A percentile compares a stretch with the other conserved stretches of the same genome.
These are phyloP conservation scores for Venturia nashicola DNA, from an alignment of 2,329 filamentous ascomycete genomes.

Conservation along the genomic window DNA sequence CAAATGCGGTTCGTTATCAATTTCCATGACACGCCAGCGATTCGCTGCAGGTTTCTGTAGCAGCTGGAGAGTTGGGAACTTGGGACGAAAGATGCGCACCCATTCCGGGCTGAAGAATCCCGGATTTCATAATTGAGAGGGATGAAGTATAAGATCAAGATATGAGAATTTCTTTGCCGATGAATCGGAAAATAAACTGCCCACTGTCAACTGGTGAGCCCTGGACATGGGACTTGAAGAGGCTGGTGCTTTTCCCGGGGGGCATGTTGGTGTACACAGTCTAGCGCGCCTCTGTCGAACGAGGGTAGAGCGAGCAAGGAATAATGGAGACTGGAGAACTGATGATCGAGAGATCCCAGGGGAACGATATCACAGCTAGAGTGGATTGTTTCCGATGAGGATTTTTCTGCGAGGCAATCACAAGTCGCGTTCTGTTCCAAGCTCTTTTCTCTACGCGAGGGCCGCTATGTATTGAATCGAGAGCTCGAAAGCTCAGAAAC, in stretches of 20 bases:
- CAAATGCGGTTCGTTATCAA: neutral
- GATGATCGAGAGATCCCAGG: neutral
- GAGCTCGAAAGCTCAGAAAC: neutral
- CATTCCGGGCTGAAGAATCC: neutral
- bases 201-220: neutral
- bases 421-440: neutral
- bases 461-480: neutral
- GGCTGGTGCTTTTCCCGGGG: neutral
- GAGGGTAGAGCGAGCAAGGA: neutral
- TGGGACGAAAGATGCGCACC: neutral
- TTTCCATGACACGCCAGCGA: neutral
- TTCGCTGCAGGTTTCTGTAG: neutral
- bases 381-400: neutral
- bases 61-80: neutral
- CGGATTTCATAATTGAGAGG: neutral
- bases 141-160: neutral
- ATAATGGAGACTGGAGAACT: neutral
- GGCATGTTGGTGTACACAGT: neutral
- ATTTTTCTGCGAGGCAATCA: neutral
- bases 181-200: neutral
- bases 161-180: neutral
- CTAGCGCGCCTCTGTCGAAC: neutral
- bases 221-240: neutral
- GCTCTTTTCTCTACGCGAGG: neutral
- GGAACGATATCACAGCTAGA: neutral